Evolutionary conservation across 768 basidiomycete species (phyloP), one percentile per base, ranked within the genome.

Genomic region (Auricularia sp.): DNA sequence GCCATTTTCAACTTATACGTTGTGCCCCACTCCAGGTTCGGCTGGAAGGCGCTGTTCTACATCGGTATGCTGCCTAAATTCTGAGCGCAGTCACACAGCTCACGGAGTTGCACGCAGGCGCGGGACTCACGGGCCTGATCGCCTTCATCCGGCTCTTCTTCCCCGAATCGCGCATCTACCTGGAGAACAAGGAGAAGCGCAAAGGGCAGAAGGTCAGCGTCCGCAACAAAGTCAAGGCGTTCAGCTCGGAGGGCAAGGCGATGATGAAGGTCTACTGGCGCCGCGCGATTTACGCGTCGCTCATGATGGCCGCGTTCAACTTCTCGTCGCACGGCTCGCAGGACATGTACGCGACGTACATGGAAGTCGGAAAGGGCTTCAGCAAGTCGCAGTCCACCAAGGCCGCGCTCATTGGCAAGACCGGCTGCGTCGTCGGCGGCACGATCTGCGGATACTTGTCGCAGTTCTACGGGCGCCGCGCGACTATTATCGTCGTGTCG

Each of bases 331-430:
- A 74, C 63, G 73, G 72, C 2, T 71, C 70, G 35, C 73, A 72
- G 62, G 73, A 74, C 39, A 62, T 62, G 54, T 73, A 73, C 65
- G 72, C 73, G 21, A 73, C 71, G 34, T 75, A 75, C 63, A 68
- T 74, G 44, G 63, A 69, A 24, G 65, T 59, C 36, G 65, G 66
- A 39, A 76, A 76, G 63, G 61, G 66, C 33, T 68, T 76, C 61
- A 66, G 70, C 11, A 56, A 70, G 3, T 64, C 69, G 18, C 64
- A 68, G 1, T 63, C 76, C 0, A 71, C 74, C 11, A 72, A 73
- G 62, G 73, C 74, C 0, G 75, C 76, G 3, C 76, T 77, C 69
- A 74, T 76, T 36, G 69, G 70, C 37, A 75, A 75, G 64, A 68
- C 65, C 61, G 74, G 74, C 14, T 66, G 69, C 33, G 64, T 72